Percentiles rank a stretch among this genome's conserved stretches.
These are phyloP conservation scores for Aureobasidium sp. DNA, from an alignment of 2,329 filamentous ascomycete genomes.

Conservation along the genomic window DNA sequence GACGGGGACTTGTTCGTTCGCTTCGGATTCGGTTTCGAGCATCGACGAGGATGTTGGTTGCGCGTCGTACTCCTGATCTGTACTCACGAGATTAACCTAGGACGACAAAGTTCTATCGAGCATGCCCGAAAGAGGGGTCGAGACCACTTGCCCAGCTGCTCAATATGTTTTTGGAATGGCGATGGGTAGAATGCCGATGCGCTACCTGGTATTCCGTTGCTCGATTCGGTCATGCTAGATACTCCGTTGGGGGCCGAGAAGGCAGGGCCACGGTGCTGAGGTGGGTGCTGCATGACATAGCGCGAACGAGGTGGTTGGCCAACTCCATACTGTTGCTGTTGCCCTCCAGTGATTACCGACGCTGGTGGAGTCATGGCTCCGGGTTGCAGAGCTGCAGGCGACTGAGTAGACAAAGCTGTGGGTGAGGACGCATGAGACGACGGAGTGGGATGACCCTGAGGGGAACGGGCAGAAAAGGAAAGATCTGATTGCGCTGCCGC, in stretches of 20 bases:
- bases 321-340: constrained; percentile 34
- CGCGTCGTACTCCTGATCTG: constrained; percentile 96
- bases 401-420: constrained; percentile 49
- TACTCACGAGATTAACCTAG: constrained; percentile 60
- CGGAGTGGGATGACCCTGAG: constrained; percentile 74
- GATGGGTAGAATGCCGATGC: constrained; percentile 66
- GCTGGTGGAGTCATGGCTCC: constrained; percentile 56
- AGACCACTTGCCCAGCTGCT: constrained; percentile 84
- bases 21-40: constrained; percentile 68
- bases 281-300: constrained; percentile 30
- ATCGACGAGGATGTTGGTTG: constrained; percentile 53
- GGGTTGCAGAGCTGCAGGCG: constrained; percentile 54
- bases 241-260: constrained; percentile 29
- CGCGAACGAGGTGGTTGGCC: constrained; percentile 42
- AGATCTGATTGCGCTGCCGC: constrained; percentile 17
- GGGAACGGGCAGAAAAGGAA: constrained; percentile 48
- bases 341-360: constrained; percentile 46
- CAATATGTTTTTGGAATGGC: constrained; percentile 88
- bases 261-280: constrained; percentile 31
- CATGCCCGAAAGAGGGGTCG: constrained; percentile 38
- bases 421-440: constrained; percentile 71
- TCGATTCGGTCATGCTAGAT: constrained; percentile 30
- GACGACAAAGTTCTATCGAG: constrained; percentile 56
- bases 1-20: constrained; percentile 53
- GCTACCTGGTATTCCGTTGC: constrained; percentile 22